A percentile compares a stretch with the other conserved stretches of the same genome.
Conservation (phyloP, 129 eudicot genomes). For the Deinandra increscens region DNA sequence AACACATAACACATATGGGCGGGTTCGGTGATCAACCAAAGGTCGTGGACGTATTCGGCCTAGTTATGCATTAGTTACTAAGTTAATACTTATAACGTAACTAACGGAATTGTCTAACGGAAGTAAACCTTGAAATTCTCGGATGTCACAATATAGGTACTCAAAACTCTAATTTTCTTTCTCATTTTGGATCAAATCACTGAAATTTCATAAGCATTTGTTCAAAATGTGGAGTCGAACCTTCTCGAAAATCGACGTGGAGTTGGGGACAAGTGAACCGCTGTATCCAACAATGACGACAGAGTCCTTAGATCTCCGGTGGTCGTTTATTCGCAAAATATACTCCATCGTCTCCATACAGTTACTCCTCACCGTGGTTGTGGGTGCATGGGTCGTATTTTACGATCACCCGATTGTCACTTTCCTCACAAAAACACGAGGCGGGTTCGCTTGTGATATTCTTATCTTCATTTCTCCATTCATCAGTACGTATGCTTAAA, state of each 20-base stretch:
- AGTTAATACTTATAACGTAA: no score
- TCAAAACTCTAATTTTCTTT: not conserved
- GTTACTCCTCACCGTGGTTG: constrained; percentile 66
- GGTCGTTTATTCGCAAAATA: constrained; percentile 85
- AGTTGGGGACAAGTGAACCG: constrained; percentile 43
- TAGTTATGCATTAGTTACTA: no score
- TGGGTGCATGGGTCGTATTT: constrained; percentile 64
- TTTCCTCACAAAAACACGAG: constrained; percentile 57
- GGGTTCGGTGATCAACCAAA: no score
- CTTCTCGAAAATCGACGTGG: constrained; percentile 57
- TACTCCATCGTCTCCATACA: constrained; percentile 73
- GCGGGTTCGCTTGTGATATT: constrained; percentile 63
- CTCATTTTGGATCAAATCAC: not conserved
- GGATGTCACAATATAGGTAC: not conserved
- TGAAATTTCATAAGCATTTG: not conserved
- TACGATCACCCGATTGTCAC: constrained; percentile 53
- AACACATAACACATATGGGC: no score
- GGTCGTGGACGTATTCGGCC: no score
- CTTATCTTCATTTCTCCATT: constrained; percentile 65
- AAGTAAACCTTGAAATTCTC: no score
- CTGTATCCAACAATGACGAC: constrained; percentile 68
- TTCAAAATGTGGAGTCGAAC: constrained; percentile 52
- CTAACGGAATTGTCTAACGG: no score
- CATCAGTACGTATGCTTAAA: constrained; percentile 50
- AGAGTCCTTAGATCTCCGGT: constrained; percentile 76